A percentile compares a stretch with the other conserved stretches of the same genome.
Evolutionary conservation across 2,329 filamentous ascomycete genomes (phyloP).

Genomic region (Diaporthe sp.): DNA sequence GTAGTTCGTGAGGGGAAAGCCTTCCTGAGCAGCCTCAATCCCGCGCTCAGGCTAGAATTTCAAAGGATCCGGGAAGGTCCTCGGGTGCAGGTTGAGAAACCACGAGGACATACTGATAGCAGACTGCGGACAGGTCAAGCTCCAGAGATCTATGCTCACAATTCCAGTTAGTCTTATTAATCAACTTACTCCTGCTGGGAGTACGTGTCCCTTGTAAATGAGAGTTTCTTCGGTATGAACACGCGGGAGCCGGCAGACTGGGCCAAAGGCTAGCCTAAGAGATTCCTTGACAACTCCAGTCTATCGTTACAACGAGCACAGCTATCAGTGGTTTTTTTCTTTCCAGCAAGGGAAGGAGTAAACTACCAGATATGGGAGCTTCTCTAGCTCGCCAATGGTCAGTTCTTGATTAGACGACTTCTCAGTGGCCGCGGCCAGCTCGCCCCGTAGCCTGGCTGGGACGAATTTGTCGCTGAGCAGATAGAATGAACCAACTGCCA

Average conservation of each 20-base stretch:
- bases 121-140: neutral
- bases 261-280: neutral
- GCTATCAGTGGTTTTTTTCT: neutral
- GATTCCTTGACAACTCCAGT: neutral
- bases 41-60: neutral
- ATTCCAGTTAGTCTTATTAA: no score
- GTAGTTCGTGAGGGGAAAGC: neutral
- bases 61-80: neutral
- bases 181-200: neutral
- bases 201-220: neutral
- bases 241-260: neutral
- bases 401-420: neutral
- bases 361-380: neutral
- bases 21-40: neutral
- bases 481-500: neutral
- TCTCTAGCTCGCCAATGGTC: neutral
- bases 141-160: neutral
- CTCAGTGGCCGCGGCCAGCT: neutral
- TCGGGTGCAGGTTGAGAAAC: neutral
- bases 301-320: neutral
- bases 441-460: neutral
- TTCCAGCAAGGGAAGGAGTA: neutral
- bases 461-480: neutral
- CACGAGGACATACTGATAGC: neutral
- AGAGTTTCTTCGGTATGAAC: neutral